Percentiles rank a stretch among this genome's conserved stretches.
Evolutionary conservation across 805 yeast species (phyloP).

Genomic region (Komagataella populi): DNA sequence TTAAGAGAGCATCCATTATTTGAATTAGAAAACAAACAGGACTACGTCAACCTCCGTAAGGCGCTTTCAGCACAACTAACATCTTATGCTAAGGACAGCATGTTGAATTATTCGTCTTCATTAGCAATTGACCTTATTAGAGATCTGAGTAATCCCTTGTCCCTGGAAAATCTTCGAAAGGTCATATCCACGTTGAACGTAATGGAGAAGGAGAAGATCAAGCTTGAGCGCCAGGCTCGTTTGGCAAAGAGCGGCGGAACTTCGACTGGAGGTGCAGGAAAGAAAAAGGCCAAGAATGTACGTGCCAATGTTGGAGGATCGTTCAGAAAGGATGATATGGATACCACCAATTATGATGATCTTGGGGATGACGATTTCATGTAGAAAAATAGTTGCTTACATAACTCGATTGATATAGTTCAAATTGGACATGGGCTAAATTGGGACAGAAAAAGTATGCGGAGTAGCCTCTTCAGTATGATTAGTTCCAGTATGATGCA

Average conservation of each 20-base stretch:
- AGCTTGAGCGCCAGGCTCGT: slow-evolving; percentile 81
- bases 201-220: slow-evolving; percentile 70
- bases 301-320: slow-evolving; percentile 47
- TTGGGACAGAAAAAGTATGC: neutral
- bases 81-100: slow-evolving; percentile 44
- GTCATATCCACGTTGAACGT: slow-evolving; percentile 77
- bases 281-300: slow-evolving; percentile 80
- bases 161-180: slow-evolving; percentile 73
- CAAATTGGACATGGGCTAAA: neutral
- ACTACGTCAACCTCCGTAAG: slow-evolving; percentile 67
- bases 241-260: slow-evolving; percentile 74
- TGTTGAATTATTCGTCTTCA: slow-evolving; percentile 55
- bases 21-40: slow-evolving; percentile 68
- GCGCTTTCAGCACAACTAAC: slow-evolving; percentile 50
- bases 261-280: slow-evolving; percentile 86
- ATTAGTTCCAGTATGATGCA: neutral
- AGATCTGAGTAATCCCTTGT: slow-evolving; percentile 71
- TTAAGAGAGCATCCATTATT: slow-evolving; percentile 69
- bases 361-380: slow-evolving; percentile 75
- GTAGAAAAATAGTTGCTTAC: slow-evolving; percentile 22
- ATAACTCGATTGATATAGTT: neutral
- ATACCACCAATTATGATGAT: slow-evolving; percentile 37
- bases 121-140: slow-evolving; percentile 79
- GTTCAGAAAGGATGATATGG: slow-evolving; percentile 57
- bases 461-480: neutral